Evolutionary conservation across 1,284 basidiomycete species (phyloP).

Genomic region (Naganishia albida): DNA sequence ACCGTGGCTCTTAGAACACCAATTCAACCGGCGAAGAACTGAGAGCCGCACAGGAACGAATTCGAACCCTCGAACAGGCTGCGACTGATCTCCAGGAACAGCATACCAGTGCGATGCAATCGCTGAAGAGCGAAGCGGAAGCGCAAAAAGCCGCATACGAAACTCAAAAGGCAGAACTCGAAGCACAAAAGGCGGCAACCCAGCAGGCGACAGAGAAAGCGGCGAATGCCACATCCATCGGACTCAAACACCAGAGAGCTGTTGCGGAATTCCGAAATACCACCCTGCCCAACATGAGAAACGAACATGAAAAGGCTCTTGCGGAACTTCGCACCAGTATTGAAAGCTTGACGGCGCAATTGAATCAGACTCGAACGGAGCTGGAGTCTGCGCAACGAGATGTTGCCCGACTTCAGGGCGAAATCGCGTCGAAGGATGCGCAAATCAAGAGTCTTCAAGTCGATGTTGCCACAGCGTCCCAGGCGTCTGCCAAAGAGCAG

Average conservation of each 20-base stretch:
- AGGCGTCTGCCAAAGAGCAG: neutral
- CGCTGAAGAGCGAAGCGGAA: conserved; percentile 17
- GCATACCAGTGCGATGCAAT: conserved; percentile 16
- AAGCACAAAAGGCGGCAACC: conserved; percentile 5
- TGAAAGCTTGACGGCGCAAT: conserved; percentile 18
- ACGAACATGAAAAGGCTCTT: conserved; percentile 16
- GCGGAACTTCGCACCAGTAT: conserved; percentile 11
- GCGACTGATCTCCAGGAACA: conserved; percentile 2
- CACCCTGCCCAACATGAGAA: conserved; percentile 9
- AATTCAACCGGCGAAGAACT: conserved; percentile 14
- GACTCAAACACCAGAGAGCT: conserved; percentile 15
- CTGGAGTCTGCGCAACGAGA: conserved; percentile 14
- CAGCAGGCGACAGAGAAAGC: conserved; percentile 2
- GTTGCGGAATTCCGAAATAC: conserved; percentile 17
- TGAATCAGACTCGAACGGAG: neutral
- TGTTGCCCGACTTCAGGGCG: conserved; percentile 22
- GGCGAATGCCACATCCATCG: conserved; percentile 14
- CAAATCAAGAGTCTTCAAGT: conserved; percentile 17
- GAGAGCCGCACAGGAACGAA: conserved; percentile 12
- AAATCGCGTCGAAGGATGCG: conserved; percentile 9
- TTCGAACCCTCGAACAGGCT: neutral
- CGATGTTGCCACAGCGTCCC: conserved; percentile 1
- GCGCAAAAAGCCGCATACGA: neutral
- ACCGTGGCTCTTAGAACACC: neutral
- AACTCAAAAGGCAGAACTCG: conserved; percentile 12